Evolutionary conservation across 176 grass and related monocot genomes (phyloP).

Genomic region (Triticum urartu): DNA sequence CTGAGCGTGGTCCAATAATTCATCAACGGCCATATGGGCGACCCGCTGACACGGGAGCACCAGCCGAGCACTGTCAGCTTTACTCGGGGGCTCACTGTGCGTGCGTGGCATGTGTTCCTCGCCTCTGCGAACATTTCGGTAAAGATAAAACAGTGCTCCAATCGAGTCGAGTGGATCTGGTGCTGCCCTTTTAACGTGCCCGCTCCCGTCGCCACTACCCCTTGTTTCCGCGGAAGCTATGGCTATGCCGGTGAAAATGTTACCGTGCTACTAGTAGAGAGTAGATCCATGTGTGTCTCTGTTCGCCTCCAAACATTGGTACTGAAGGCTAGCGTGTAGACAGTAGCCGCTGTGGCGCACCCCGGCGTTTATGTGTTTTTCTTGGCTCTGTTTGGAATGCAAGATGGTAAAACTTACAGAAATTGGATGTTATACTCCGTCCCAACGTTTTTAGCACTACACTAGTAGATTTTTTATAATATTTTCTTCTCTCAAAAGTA

Average conservation of each 20-base stretch:
- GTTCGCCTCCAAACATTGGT: not conserved
- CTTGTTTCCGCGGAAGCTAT: constrained; percentile 11
- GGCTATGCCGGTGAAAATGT: not conserved
- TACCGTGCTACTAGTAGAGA: not conserved
- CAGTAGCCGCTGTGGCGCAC: not conserved
- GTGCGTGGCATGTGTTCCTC: not conserved
- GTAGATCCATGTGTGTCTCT: not conserved
- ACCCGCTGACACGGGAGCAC: constrained; percentile 32
- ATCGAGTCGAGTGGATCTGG: not conserved
- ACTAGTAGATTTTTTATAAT: too few relatives aligned
- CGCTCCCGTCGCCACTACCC: not conserved
- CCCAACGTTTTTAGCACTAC: too few relatives aligned
- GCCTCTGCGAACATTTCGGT: constrained; percentile 21
- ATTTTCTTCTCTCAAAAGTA: too few relatives aligned
- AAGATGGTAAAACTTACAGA: too few relatives aligned
- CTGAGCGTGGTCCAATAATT: constrained; percentile 36
- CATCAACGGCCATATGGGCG: constrained; percentile 52
- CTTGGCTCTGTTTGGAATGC: too few relatives aligned
- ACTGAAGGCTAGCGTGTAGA: not conserved
- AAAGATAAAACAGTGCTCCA: not conserved
- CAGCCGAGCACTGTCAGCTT: constrained; percentile 47
- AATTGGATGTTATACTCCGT: too few relatives aligned
- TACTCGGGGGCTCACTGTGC: constrained; percentile 25
- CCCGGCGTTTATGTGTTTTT: too few relatives aligned
- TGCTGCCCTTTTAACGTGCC: constrained; percentile 6